Conservation (phyloP, 306 rosid genomes). For the Rosa rugosa region DNA sequence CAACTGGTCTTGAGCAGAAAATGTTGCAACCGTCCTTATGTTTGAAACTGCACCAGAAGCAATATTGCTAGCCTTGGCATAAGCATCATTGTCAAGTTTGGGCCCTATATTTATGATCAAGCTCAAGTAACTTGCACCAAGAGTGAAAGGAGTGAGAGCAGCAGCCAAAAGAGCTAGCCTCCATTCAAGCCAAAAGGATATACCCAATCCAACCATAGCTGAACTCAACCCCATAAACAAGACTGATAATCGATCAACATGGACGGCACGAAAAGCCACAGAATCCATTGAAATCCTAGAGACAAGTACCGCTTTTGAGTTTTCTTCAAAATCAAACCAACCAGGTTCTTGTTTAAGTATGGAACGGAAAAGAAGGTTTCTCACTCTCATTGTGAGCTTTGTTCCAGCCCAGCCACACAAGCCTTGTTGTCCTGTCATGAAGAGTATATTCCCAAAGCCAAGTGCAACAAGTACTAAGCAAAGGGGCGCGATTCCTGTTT, state of each 20-base stretch:
- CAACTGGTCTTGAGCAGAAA: conserved; percentile 79
- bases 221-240: conserved; percentile 86
- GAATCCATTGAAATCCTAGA: conserved; percentile 74
- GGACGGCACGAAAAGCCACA: conserved; percentile 63
- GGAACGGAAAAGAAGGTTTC: conserved; percentile 70
- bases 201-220: conserved; percentile 71
- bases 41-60: conserved; percentile 92
- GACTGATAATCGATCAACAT: conserved; percentile 79
- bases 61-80: conserved; percentile 79
- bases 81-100: conserved; percentile 58
- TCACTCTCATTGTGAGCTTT: conserved; percentile 76
- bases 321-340: conserved; percentile 87
- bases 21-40: conserved; percentile 77
- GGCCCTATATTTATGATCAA: conserved; percentile 78
- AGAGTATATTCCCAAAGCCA: conserved; percentile 71
- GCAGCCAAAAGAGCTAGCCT: conserved; percentile 65
- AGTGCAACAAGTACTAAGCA: conserved; percentile 70
- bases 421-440: conserved; percentile 94
- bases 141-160: conserved; percentile 82
- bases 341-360: conserved; percentile 90
- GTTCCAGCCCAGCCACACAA: conserved; percentile 94
- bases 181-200: conserved; percentile 52
- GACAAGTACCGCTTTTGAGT: conserved; percentile 69
- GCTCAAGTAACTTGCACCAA: conserved; percentile 84
- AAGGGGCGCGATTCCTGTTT: conserved; percentile 45